Evolutionary conservation across 495 filamentous ascomycete species (phyloP), one percentile per base, ranked within the genome.

Genomic region (Neurospora pannonica): DNA sequence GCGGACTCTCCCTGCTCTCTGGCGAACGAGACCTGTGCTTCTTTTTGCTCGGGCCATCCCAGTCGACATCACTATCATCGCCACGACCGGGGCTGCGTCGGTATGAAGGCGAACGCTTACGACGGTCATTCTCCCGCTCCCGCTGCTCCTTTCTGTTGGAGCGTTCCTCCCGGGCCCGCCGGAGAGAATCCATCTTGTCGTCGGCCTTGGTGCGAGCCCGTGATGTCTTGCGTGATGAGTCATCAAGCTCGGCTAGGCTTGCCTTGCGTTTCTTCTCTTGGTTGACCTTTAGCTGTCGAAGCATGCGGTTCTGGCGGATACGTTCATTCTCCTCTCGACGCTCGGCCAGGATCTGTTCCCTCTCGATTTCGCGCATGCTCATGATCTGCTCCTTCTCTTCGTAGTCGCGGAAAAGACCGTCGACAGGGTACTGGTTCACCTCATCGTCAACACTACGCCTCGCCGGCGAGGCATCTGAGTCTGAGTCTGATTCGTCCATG

Each of bases 401-500:
- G 19, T 89, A 86, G 71, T 91, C 92, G 74, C 89, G 88, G 84
- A 94, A 98, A 38, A 94, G 90, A 70, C 94, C 94, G 60, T 98
- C 97, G 75, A 97, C 86, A 0, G 96, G 94, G 78, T 94, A 98
- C 38, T 93, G 89, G 31, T 88, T 90, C 71, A 90, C 87, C 15
- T 88, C 85, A 71, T 90, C 88, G 62, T 89, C 88, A 40, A 86
- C 85, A 82, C 88, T 74, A 83, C 87, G 80, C 42, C 80, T 80
- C 70, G 83, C 78, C 43, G 83, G 84, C n/a, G 85, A 81, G 37
- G 87, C 85, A 73, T 92, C 91, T 0, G 88, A 88, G 43, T 92
- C 92, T 6, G 92, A 92, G 73, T 94, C 92, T 28, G 94, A 97
- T 79, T 97, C 95, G 71, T 93, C 93, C 93, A 97, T 97, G 3